Evolutionary conservation across 768 basidiomycete species (phyloP).

Genomic region (Russula compacta): DNA sequence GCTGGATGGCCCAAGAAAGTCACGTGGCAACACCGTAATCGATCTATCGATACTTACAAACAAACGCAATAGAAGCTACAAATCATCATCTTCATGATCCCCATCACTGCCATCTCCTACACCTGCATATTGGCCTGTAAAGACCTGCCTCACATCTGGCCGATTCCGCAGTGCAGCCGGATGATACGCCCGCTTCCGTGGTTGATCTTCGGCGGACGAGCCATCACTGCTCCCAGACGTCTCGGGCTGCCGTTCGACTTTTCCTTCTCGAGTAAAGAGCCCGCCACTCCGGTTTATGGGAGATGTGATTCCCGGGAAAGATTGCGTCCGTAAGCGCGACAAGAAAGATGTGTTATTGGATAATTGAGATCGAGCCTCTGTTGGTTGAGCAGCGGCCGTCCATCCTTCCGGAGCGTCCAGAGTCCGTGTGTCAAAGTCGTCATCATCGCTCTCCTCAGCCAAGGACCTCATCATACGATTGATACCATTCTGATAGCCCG

Average conservation of each 20-base stretch:
- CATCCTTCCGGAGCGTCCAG: constrained; percentile 6
- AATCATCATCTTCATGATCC: constrained; percentile 13
- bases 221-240: constrained; percentile 16
- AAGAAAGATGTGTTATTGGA: constrained; percentile 11
- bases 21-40: too few species aligned
- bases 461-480: not conserved
- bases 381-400: constrained; percentile 1
- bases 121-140: not conserved
- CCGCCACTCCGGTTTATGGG: constrained; percentile 1
- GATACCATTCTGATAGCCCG: constrained; percentile 9
- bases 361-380: not conserved
- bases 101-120: constrained; percentile 1
- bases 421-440: constrained; percentile 19
- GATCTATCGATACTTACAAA: not conserved
- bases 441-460: constrained; percentile 18
- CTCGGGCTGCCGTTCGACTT: not conserved
- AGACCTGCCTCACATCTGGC: constrained; percentile 14
- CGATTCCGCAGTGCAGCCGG: constrained; percentile 3
- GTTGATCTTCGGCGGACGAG: constrained; percentile 13
- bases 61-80: not conserved
- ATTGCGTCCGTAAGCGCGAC: constrained; percentile 17
- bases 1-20: too few species aligned
- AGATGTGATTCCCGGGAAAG: constrained; percentile 15
- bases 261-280: constrained; percentile 1
- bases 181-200: not conserved